These are phyloP conservation scores for Phycomyces nitens DNA, from an alignment of 192 early-diverging fungal genomes.

Conservation along the genomic window DNA sequence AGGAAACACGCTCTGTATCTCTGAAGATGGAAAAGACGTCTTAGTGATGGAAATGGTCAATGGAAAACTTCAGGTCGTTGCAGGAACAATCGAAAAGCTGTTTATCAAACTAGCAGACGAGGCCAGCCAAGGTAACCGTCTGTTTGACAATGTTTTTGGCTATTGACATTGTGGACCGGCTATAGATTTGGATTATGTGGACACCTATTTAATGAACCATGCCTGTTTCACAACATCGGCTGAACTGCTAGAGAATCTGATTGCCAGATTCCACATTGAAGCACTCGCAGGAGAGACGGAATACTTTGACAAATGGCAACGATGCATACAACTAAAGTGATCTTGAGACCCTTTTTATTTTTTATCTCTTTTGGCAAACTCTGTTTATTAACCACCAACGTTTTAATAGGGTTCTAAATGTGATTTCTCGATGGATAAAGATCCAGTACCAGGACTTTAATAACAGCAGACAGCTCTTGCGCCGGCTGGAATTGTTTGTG, in stretches of 20 bases:
- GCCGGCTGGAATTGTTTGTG: slow-evolving; percentile 48
- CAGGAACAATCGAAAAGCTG: slow-evolving; percentile 61
- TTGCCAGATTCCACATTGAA: slow-evolving; percentile 56
- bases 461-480: slow-evolving; percentile 35
- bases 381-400: neutral
- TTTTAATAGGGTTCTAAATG: slow-evolving; percentile 47
- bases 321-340: slow-evolving; percentile 54
- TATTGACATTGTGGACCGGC: neutral
- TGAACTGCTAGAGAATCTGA: slow-evolving; percentile 54
- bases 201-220: slow-evolving; percentile 56
- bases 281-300: slow-evolving; percentile 38
- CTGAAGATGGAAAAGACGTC: slow-evolving; percentile 53
- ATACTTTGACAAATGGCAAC: slow-evolving; percentile 48
- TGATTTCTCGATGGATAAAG: slow-evolving; percentile 60
- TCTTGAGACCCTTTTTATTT: neutral
- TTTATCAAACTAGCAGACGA: slow-evolving; percentile 61
- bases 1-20: slow-evolving; percentile 41
- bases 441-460: slow-evolving; percentile 60
- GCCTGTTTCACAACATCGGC: slow-evolving; percentile 57
- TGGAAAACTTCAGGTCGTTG: slow-evolving; percentile 53
- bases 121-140: slow-evolving; percentile 50
- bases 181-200: slow-evolving; percentile 68
- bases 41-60: slow-evolving; percentile 54
- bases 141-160: neutral
- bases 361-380: neutral